Percentiles rank a stretch among this genome's conserved stretches.
Evolutionary conservation across 305 asterid species (phyloP).

Genomic region (Fraxinus sp.): DNA sequence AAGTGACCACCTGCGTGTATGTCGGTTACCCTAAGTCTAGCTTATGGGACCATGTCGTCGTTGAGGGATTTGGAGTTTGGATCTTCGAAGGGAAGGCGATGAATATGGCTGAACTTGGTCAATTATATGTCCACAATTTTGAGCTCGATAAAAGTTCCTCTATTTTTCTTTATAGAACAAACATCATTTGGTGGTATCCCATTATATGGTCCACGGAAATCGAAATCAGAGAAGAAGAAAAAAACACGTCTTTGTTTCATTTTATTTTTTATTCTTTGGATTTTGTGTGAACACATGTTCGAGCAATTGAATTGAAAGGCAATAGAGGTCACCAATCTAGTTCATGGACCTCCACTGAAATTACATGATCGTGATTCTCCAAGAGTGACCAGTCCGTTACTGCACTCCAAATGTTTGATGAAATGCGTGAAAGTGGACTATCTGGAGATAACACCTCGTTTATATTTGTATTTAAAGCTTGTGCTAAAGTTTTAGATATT

Average conservation of each 20-base stretch:
- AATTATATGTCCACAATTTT: background rate
- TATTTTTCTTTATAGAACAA: background rate
- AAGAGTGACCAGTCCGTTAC: slow-evolving; percentile 33
- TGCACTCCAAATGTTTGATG: slow-evolving; percentile 53
- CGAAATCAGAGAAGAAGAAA: background rate
- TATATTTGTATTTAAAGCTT: slow-evolving; percentile 50
- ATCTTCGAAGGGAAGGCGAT: background rate
- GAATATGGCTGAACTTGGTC: background rate
- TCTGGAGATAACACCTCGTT: slow-evolving; percentile 62
- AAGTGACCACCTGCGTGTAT: too few relatives aligned
- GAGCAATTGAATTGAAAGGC: background rate
- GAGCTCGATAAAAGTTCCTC: background rate
- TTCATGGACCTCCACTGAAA: slow-evolving; percentile 32
- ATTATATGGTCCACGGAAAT: background rate
- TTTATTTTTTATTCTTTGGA: background rate
- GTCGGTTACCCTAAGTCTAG: background rate
- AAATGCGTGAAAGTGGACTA: slow-evolving; percentile 60
- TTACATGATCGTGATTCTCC: slow-evolving; percentile 48
- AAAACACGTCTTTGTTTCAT: background rate
- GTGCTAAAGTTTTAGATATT: slow-evolving; percentile 36
- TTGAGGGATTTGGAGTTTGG: slow-evolving; percentile 7
- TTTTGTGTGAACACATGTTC: background rate
- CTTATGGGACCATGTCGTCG: background rate
- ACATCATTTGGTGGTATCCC: background rate
- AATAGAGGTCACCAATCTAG: background rate